Conservation (phyloP, 2,329 filamentous ascomycete species). For the Ramularia endophylla region DNA sequence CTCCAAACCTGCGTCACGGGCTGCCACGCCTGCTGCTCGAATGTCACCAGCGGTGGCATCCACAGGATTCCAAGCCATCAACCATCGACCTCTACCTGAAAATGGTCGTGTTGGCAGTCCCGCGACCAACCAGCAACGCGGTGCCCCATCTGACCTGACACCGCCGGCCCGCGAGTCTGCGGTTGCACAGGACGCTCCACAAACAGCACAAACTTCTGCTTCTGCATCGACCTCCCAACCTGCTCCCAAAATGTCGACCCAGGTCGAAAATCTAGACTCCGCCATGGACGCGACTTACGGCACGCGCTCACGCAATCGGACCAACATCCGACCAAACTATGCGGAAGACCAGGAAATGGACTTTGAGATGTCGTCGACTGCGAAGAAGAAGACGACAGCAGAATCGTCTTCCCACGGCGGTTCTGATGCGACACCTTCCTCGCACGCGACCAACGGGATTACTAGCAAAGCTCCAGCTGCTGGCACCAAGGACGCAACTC, state of each 20-base stretch:
- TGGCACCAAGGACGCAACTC: conserved; percentile 14
- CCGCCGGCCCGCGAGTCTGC: conserved; percentile 16
- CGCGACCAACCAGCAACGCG: conserved; percentile 12
- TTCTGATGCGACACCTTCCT: conserved; percentile 10
- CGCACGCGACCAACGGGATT: conserved; percentile 9
- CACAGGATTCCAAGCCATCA: conserved; percentile 23
- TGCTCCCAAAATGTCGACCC: conserved; percentile 12
- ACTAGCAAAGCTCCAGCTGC: conserved; percentile 5
- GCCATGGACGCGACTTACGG: conserved; percentile 58
- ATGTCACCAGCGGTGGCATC: conserved; percentile 8
- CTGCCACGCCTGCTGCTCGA: conserved; percentile 13
- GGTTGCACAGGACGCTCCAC: conserved; percentile 20
- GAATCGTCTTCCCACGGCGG: conserved; percentile 17
- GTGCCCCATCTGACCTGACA: conserved; percentile 17
- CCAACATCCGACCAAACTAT: conserved; percentile 79
- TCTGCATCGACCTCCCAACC: conserved; percentile 12
- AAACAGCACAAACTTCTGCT: conserved; percentile 22
- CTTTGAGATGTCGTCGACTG: conserved; percentile 57
- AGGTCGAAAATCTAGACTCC: conserved; percentile 21
- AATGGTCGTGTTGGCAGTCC: conserved; percentile 16
- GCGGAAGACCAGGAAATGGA: conserved; percentile 93
- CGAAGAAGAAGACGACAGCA: conserved; percentile 34
- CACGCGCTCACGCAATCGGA: conserved; percentile 87
- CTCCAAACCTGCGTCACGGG: conserved; percentile 11
- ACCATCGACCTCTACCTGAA: conserved; percentile 15